Evolutionary conservation across 176 grass and related monocot genomes (phyloP).

Genomic region (Tuctoria greenei): DNA sequence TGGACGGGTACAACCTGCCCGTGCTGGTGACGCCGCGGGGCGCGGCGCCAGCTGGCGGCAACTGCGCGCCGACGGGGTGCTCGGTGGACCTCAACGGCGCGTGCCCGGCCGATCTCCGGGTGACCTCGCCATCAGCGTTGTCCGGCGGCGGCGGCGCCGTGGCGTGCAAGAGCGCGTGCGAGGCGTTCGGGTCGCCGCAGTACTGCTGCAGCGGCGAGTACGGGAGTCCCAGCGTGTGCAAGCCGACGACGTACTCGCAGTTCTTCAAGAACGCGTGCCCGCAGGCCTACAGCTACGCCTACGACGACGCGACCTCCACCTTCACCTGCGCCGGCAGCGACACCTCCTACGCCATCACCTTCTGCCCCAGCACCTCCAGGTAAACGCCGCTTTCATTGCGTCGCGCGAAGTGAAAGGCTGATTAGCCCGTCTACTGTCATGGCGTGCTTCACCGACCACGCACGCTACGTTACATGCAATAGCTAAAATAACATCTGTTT

Average conservation of each 20-base stretch:
- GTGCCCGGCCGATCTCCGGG: constrained; percentile 62
- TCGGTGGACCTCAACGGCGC: constrained; percentile 57
- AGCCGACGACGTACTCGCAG: constrained; percentile 62
- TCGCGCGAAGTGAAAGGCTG: not conserved
- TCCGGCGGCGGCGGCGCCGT: no score
- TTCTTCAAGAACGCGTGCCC: constrained; percentile 92
- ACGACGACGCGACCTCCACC: constrained; percentile 76
- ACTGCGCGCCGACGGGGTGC: constrained; percentile 41
- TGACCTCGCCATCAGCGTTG: not conserved
- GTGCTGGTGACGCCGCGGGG: constrained; percentile 44
- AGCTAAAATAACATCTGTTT: not conserved
- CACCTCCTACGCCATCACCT: constrained; percentile 59
- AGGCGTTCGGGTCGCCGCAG: constrained; percentile 61
- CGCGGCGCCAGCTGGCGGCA: not conserved
- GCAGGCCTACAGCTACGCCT: constrained; percentile 80
- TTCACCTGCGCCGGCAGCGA: constrained; percentile 63
- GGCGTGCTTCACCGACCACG: no score
- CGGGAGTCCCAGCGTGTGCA: constrained; percentile 60
- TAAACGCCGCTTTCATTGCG: not conserved
- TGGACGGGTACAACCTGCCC: constrained; percentile 86
- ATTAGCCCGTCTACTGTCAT: no score
- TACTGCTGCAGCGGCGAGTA: constrained; percentile 92
- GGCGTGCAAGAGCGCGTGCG: constrained; percentile 80
- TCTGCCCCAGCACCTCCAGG: constrained; percentile 66
- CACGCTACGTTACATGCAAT: no score